Base-by-base conservation (phyloP, 2,329 filamentous ascomycete genomes). In the Colletotrichum sp. region DNA sequence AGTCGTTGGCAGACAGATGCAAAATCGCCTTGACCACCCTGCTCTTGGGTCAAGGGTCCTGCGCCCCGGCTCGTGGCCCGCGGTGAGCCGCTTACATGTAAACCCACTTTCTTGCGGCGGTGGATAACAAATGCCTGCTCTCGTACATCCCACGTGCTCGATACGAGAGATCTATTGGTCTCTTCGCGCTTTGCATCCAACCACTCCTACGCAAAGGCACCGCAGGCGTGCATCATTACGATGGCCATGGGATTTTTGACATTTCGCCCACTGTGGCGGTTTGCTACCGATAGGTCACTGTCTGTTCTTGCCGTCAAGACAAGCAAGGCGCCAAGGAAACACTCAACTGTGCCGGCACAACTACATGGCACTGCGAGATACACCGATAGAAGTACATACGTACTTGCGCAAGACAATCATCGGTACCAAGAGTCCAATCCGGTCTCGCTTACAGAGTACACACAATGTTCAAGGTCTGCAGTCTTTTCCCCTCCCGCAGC, bases 111-210 rank as follows among this genome's bases (percentile, higher is more conserved):
- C 30, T 13, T 55, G 21, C 28, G 64, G 59, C 32, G 28, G 44
- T 73, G 73, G 64, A 73, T 73, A 66, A 52, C 64, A 65, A 76
- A 76, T 76, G 70, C 70, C 44, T 49, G 64, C 59, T 26, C 64
- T 69, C 18, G 44, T 65, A 65, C 59, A 44, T 72, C 64, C 73
- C 73, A 76, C 73, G 73, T 76, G 73, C 70, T 65, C 28, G 34
- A 39, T 16, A 52, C 52, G 30, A 32, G 49, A 69, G 64, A 62
- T 65, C 59, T 65, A 76, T 73, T 73, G 73, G 70, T 32, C 59
- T 69, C 34, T 6, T 64, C 26, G 26, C 9, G 24, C 69, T 39
- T 39, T 34, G 10, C 9, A 24, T 21, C 49, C 34, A 36, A 24
- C 26, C 57, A 55, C n/a, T 26, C n/a, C 8, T 30, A 59, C 44